Evolutionary conservation across 176 grass and related monocot species (phyloP).

Genomic region (Avena insularis): DNA sequence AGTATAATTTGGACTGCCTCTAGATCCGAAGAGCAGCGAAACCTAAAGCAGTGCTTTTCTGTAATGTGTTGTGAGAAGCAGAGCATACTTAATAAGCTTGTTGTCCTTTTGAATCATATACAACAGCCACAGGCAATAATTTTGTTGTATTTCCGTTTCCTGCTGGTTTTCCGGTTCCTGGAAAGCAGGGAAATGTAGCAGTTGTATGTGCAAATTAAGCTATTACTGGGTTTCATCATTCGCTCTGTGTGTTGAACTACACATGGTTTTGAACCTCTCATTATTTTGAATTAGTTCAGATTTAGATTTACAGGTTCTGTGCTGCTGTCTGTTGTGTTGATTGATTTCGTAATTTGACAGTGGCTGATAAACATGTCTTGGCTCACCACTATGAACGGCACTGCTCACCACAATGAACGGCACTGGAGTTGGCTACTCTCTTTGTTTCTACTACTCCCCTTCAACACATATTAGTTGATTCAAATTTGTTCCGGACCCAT

Average conservation of each 20-base stretch:
- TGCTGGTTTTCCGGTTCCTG: neutral
- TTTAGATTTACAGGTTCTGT: too few species aligned
- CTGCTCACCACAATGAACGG: too few species aligned
- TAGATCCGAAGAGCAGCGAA: slow-evolving; percentile 65
- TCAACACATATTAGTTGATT: too few species aligned
- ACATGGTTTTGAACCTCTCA: neutral
- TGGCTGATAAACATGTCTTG: neutral
- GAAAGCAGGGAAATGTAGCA: neutral
- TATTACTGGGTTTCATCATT: neutral
- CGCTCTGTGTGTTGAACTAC: neutral
- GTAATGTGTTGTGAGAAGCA: slow-evolving; percentile 55
- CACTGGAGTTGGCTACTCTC: too few species aligned
- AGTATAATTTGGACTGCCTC: slow-evolving; percentile 54
- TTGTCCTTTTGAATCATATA: slow-evolving; percentile 36
- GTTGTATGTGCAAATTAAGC: neutral
- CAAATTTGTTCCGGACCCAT: too few species aligned
- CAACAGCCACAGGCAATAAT: slow-evolving; percentile 44
- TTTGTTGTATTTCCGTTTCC: slow-evolving; percentile 35
- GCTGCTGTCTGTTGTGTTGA: neutral
- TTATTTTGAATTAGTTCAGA: neutral
- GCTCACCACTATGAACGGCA: too few species aligned
- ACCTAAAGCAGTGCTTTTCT: slow-evolving; percentile 48
- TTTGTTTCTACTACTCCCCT: too few species aligned
- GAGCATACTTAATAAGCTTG: slow-evolving; percentile 62
- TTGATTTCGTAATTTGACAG: neutral